Conservation (phyloP, 1,284 basidiomycete species). For the Austroboletus niveus region DNA sequence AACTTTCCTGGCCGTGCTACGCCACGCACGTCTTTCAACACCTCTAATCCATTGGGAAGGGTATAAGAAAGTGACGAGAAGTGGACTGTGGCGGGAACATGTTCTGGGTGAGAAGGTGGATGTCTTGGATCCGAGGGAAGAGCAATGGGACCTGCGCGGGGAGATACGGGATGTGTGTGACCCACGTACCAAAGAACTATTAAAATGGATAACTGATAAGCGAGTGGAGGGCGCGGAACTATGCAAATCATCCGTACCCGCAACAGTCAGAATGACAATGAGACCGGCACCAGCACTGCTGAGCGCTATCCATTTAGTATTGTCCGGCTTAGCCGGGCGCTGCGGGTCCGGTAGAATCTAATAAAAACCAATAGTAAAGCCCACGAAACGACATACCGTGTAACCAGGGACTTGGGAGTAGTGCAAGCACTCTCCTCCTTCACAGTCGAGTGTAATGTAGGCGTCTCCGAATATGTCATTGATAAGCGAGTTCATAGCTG, state of each 20-base stretch:
- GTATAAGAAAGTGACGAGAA: conserved; percentile 85
- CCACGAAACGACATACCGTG: conserved; percentile 45
- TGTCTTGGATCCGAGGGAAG: conserved; percentile 30
- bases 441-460: conserved; percentile 85
- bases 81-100: conserved; percentile 89
- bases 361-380: background rate
- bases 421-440: conserved; percentile 92
- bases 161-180: conserved; percentile 53
- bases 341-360: conserved; percentile 26
- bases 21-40: conserved; percentile 82
- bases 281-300: conserved; percentile 80
- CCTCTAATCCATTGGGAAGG: conserved; percentile 59
- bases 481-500: conserved; percentile 95
- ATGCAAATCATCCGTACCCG: conserved; percentile 35
- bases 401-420: conserved; percentile 94
- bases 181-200: conserved; percentile 89
- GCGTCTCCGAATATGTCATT: conserved; percentile 90
- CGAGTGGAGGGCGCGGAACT: background rate
- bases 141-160: conserved; percentile 70
- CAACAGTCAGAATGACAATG: conserved; percentile 57
- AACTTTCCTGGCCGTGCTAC: conserved; percentile 84
- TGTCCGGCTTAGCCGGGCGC: conserved; percentile 78
- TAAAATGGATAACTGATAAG: background rate
- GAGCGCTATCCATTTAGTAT: conserved; percentile 78
- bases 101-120: conserved; percentile 54